Evolutionary conservation across 208 protist genomes (phyloP).

Genomic region (Acanthamoeba divionensis): DNA sequence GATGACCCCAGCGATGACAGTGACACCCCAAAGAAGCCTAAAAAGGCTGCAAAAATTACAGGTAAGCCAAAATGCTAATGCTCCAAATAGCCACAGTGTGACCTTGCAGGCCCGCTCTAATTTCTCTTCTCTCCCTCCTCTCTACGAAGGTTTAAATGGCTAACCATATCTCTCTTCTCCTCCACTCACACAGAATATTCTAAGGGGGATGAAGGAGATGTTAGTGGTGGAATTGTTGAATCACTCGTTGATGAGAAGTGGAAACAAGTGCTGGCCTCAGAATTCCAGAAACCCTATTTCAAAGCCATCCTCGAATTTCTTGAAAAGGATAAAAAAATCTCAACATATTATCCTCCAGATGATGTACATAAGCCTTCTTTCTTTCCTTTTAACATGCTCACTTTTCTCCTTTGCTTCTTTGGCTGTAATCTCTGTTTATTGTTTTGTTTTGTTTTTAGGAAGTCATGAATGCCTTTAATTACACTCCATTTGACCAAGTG

Average conservation of each 20-base stretch:
- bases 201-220: not conserved
- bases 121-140: too few relatives aligned
- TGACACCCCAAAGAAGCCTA: not conserved
- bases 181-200: too few relatives aligned
- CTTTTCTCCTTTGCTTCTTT: not conserved
- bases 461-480: constrained; percentile 55
- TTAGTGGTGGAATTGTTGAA: not conserved
- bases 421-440: constrained; percentile 10
- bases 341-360: not conserved
- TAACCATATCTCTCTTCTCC: too few relatives aligned
- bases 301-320: constrained; percentile 19
- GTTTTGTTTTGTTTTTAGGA: not conserved
- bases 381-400: not conserved
- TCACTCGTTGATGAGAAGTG: not conserved
- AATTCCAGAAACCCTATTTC: constrained; percentile 56
- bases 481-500: constrained; percentile 52
- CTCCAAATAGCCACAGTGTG: not conserved
- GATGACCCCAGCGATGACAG: not conserved
- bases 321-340: not conserved
- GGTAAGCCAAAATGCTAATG: not conserved
- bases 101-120: not conserved
- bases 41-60: not conserved
- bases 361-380: not conserved
- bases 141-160: too few relatives aligned
- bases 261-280: not conserved